Evolutionary conservation across 805 yeast genomes (phyloP), one percentile per base, ranked within the genome.

Genomic region (Ogataea paraovalis): DNA sequence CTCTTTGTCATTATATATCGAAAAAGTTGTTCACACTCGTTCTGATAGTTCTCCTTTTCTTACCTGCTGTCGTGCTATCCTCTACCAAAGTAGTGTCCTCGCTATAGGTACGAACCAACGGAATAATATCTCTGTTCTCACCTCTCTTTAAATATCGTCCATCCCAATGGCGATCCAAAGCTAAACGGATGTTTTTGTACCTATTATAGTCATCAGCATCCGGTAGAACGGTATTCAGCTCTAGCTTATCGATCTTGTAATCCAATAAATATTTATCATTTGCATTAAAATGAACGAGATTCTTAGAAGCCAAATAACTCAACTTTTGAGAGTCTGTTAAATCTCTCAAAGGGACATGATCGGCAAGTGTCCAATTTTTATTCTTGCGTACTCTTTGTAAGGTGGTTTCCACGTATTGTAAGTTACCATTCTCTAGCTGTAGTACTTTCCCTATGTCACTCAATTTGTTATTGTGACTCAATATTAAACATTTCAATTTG

Each of bases 1-100:
- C n/a, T n/a, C n/a, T n/a, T n/a, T n/a, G n/a, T n/a, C n/a, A n/a
- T 28, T 47, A 55, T 14, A 57, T 43, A 49, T 56, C 61, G 34
- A 57, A 57, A 42, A 57, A 57, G 12, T 42, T 48, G 14, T 51
- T 47, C 23, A 56, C 32, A 22, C 47, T 44, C 16, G 54, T 33
- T 27, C 38, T 52, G 5, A 42, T 41, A 3, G 46, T 43, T 39
- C 49, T 48, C 25, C 32, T 44, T 40, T 44, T 51, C 30, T 46
- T 47, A 5, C 7, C 32, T 5, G 41, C 10, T n/a, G 27, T 41
- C 27, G 43, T 44, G 18, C 38, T 28, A n/a, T 39, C 27, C 2
- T 12, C 41, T 41, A 41, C 1, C 13, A 34, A 16, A 27, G 23
- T 23, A 22, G 22, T 20, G 14, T 34, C 20, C 14, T 10, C n/a